These are phyloP conservation scores for Dicorynia guianensis DNA, from an alignment of 306 rosid genomes.

Conservation along the genomic window DNA sequence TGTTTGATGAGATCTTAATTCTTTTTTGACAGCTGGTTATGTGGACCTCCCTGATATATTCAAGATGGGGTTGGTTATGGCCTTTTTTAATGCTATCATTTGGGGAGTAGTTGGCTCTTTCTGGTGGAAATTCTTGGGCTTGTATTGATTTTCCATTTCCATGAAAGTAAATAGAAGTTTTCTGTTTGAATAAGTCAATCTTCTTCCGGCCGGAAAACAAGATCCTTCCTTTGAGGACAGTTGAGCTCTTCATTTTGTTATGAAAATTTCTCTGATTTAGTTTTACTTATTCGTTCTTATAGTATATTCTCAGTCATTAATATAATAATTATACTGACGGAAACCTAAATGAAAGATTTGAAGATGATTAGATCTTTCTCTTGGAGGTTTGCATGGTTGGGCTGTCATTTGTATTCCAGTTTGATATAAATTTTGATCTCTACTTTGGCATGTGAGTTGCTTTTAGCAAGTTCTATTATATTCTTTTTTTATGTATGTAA, in stretches of 20 bases:
- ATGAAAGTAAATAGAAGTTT: conserved; percentile 51
- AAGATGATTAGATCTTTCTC: conserved; percentile 2
- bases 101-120: conserved; percentile 79
- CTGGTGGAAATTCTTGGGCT: conserved; percentile 96
- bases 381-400: conserved; percentile 17
- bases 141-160: conserved; percentile 61
- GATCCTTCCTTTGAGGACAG: conserved; percentile 40
- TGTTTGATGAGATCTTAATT: conserved; percentile 42
- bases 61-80: conserved; percentile 77
- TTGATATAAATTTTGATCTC: conserved; percentile 3
- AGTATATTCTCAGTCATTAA: conserved; percentile 26
- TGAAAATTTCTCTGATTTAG: conserved; percentile 29
- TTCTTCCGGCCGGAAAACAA: conserved; percentile 48
- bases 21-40: conserved; percentile 82
- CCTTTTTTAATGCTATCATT: conserved; percentile 71
- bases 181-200: conserved; percentile 30
- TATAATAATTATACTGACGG: conserved; percentile 27
- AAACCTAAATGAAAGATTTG: conserved; percentile 31
- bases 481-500: background rate
- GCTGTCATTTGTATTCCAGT: background rate
- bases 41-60: conserved; percentile 85
- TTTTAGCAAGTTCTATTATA: background rate
- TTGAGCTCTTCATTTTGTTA: conserved; percentile 51
- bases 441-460: background rate
- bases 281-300: conserved; percentile 31